phyloP scores from a whole-genome alignment of 805 yeast genomes.

The Ascoidea rubescens region DNA sequence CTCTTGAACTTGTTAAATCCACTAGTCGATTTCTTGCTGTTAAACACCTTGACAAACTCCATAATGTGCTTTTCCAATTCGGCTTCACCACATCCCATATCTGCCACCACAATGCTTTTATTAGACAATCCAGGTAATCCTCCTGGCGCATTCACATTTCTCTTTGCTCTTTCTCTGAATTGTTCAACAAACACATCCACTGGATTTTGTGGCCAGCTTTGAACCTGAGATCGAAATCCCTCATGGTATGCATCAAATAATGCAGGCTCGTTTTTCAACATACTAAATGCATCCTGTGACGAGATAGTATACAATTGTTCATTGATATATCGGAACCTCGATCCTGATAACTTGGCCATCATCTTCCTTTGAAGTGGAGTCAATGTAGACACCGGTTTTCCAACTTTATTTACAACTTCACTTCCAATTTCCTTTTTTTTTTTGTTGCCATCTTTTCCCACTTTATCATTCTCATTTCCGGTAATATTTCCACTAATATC shows the following conservation, averaged over 20 bases:
- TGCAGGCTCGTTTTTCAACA: constrained; percentile 71
- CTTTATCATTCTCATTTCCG: constrained; percentile 1
- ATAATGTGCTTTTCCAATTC: constrained; percentile 59
- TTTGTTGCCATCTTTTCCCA: constrained; percentile 6
- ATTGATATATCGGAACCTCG: constrained; percentile 95
- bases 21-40: constrained; percentile 12
- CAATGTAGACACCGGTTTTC: constrained; percentile 28
- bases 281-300: constrained; percentile 60
- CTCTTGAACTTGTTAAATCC: constrained; percentile 18
- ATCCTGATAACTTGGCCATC: constrained; percentile 90
- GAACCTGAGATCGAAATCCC: constrained; percentile 91
- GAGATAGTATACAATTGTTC: constrained; percentile 87
- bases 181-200: constrained; percentile 79
- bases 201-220: constrained; percentile 97
- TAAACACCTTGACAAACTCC: constrained; percentile 27
- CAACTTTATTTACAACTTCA: constrained; percentile 11
- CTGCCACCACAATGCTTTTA: constrained; percentile 71
- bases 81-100: constrained; percentile 99
- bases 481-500: constrained; percentile 5
- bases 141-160: constrained; percentile 87
- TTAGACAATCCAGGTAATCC: constrained; percentile 71
- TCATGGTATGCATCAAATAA: constrained; percentile 89
- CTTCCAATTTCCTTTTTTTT: constrained; percentile 6
- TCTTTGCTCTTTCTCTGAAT: constrained; percentile 41
- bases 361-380: constrained; percentile 90